These are phyloP conservation scores for Alternaria panax DNA, from an alignment of 2,329 filamentous ascomycete species.

Conservation along the genomic window DNA sequence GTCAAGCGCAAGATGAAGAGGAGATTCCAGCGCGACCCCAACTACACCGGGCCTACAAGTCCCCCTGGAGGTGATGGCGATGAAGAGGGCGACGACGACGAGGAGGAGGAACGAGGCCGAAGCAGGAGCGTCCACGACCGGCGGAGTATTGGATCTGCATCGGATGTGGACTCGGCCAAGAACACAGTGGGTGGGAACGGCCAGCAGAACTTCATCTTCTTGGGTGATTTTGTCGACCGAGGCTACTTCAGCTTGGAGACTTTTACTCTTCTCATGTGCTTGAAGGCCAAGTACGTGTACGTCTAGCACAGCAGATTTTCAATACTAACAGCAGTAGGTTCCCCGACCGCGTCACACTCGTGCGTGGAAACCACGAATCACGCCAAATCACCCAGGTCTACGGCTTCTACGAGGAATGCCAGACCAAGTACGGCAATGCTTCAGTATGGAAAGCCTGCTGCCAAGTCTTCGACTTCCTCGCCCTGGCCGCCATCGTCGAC, in stretches of 20 bases:
- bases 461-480: slow-evolving; percentile 98
- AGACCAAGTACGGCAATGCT: slow-evolving; percentile 98
- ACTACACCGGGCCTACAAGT: slow-evolving; percentile 61
- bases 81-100: slow-evolving; percentile 54
- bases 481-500: slow-evolving; percentile 95
- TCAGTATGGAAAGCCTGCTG: slow-evolving; percentile 99
- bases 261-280: slow-evolving; percentile 73
- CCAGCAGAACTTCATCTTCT: slow-evolving; percentile 74
- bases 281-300: slow-evolving; percentile 70
- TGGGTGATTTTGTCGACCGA: slow-evolving; percentile 75
- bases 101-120: slow-evolving; percentile 58
- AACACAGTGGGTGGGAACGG: slow-evolving; percentile 59
- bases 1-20: slow-evolving; percentile 81
- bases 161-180: slow-evolving; percentile 48
- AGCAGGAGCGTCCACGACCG: slow-evolving; percentile 53
- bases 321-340: slow-evolving; percentile 57
- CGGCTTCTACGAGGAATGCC: slow-evolving; percentile 98
- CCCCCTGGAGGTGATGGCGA: slow-evolving; percentile 60
- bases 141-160: slow-evolving; percentile 52
- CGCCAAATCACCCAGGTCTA: slow-evolving; percentile 99
- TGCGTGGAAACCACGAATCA: slow-evolving; percentile 91
- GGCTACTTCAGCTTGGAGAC: slow-evolving; percentile 79
- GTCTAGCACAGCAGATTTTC: neutral
- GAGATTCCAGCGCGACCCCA: slow-evolving; percentile 58
- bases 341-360: slow-evolving; percentile 74